Evolutionary conservation across 2,329 filamentous ascomycete genomes (phyloP).

Genomic region (Ceratocystis ficicola): DNA sequence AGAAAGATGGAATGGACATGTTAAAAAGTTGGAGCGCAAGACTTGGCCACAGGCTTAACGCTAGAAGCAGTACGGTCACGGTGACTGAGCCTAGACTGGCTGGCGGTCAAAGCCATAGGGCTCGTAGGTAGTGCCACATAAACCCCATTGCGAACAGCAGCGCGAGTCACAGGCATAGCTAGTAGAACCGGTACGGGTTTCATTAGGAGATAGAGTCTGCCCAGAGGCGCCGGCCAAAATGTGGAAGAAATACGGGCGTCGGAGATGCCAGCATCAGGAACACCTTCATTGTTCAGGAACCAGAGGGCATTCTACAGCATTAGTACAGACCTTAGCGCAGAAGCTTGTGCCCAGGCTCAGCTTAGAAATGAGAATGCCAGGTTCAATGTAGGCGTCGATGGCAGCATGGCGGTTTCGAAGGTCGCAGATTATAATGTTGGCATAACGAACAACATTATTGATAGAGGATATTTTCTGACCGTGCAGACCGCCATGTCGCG

Average conservation of each 20-base stretch:
- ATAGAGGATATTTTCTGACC: slow-evolving; percentile 45
- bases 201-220: too few species aligned
- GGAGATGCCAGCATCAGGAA: background rate
- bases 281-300: slow-evolving; percentile 33
- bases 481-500: slow-evolving; percentile 58
- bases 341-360: slow-evolving; percentile 53
- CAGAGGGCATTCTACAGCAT: slow-evolving; percentile 43
- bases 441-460: slow-evolving; percentile 46
- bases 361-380: slow-evolving; percentile 40
- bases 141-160: too few species aligned
- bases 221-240: background rate
- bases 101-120: too few species aligned
- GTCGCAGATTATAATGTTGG: slow-evolving; percentile 60
- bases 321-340: slow-evolving; percentile 43
- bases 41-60: too few species aligned
- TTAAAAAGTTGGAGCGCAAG: too few species aligned
- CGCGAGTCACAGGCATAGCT: too few species aligned
- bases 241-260: background rate
- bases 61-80: too few species aligned
- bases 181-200: too few species aligned
- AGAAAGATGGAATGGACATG: too few species aligned
- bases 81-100: too few species aligned
- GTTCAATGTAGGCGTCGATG: slow-evolving; percentile 42
- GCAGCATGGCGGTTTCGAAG: slow-evolving; percentile 53
- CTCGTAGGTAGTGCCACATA: too few species aligned